These are phyloP conservation scores for Coniochaeta prunicola DNA, from an alignment of 2,329 filamentous ascomycete genomes.

Conservation along the genomic window DNA sequence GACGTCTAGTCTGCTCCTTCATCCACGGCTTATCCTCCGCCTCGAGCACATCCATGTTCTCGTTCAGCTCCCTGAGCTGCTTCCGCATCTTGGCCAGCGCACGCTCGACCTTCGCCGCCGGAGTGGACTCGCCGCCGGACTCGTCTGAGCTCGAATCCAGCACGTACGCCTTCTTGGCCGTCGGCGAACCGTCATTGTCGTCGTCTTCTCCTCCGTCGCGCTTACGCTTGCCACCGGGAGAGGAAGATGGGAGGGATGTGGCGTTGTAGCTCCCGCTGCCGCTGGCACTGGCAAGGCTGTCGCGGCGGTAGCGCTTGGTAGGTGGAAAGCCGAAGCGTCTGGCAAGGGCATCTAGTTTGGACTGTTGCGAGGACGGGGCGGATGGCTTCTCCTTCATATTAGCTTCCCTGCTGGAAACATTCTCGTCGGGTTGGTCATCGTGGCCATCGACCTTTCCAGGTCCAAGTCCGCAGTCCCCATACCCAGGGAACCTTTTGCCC, in stretches of 20 bases:
- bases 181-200: conserved; percentile 1
- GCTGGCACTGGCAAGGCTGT: neutral
- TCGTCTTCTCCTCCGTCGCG: neutral
- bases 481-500: conserved; percentile 29
- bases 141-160: neutral
- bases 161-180: neutral
- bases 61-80: conserved; percentile 16
- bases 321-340: neutral
- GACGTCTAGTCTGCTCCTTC: conserved; percentile 2
- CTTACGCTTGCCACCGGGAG: neutral
- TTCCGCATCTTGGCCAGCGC: conserved; percentile 8
- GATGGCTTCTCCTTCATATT: neutral
- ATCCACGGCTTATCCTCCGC: conserved; percentile 5
- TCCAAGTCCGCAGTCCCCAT: conserved; percentile 28
- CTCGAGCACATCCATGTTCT: conserved; percentile 16
- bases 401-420: neutral
- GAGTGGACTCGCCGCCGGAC: conserved; percentile 3
- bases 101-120: conserved; percentile 4
- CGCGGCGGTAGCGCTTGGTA: neutral
- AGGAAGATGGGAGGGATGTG: neutral
- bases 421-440: neutral
- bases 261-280: neutral
- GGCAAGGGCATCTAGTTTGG: neutral
- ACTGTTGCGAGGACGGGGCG: neutral
- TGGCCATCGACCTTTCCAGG: neutral